phyloP scores from a whole-genome alignment of 331 rosid genomes.

The Quercus phellos region DNA sequence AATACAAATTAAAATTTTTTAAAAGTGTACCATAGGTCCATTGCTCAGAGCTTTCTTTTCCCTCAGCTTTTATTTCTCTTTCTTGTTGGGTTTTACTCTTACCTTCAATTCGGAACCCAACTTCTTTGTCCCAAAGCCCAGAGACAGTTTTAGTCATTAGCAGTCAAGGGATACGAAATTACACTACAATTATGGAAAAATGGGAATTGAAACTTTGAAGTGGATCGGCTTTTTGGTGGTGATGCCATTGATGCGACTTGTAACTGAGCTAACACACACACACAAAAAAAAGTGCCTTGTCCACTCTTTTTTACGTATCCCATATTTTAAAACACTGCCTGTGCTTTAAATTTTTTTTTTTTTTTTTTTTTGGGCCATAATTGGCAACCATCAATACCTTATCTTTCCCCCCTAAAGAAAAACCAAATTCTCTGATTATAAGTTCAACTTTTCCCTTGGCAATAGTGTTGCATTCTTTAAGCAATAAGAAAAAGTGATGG shows the following conservation, averaged over 20 bases:
- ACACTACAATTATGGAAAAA: constrained; percentile 28
- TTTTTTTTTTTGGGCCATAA: background rate
- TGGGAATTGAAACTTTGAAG: background rate
- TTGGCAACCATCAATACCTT: constrained; percentile 1
- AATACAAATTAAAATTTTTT: too few relatives aligned
- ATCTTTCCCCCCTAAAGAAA: background rate
- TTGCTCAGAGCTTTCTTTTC: background rate
- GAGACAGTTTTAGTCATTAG: constrained; percentile 16
- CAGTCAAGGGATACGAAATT: constrained; percentile 27
- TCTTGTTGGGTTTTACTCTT: background rate
- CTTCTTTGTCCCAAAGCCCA: constrained; percentile 29
- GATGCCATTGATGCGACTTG: constrained; percentile 37
- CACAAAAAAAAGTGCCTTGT: background rate
- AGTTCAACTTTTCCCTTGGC: background rate
- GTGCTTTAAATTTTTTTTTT: background rate
- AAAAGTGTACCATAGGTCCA: too few relatives aligned
- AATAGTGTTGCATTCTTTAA: background rate
- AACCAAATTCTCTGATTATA: constrained; percentile 6
- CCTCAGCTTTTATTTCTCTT: background rate
- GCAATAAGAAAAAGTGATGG: background rate
- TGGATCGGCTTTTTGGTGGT: constrained; percentile 17
- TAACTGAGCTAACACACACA: constrained; percentile 15
- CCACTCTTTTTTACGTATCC: constrained; percentile 9
- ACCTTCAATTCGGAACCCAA: constrained; percentile 2
- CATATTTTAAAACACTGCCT: background rate